Base-by-base conservation (phyloP, 176 grass and related monocot species). In the Carex myosuroides region DNA sequence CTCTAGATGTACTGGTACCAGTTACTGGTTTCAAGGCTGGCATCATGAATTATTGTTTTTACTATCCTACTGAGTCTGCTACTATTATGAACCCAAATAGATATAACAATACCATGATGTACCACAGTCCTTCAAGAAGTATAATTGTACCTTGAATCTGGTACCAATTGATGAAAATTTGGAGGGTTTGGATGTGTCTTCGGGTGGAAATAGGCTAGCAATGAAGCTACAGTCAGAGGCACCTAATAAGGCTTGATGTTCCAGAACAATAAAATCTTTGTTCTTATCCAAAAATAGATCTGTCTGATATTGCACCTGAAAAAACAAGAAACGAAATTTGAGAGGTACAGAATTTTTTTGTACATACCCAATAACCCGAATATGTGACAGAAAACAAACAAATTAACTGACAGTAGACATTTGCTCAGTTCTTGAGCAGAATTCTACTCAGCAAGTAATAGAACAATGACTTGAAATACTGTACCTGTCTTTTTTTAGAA, bases 201-300 rank as follows among this genome's bases (percentile, higher is more conserved):
- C 95, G 79, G 90, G 92, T 84, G 80, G 90, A 83, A 98, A 98
- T 88, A 98, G 86, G 82, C 69, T 93, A 37, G 92, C 91, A 88
- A 98, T 90, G 85, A 98, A 94, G 79, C 66, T 81, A 85, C 89
- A 98, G 79, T 65, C 89, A n/a, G 95, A 98, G 85, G 88, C 92
- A 88, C 85, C 85, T 84, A 98, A 89, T 69, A 98, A 85, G 30
- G 87, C 86, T 84, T 98, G 92, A 85, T 98, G 95, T 86, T 98
- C 95, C 56, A 86, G 92, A 20, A 98, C 92, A 85, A 94, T 92
- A 95, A 92, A 94, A 87, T 98, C 95, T 84, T 94, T 98, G 85
- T 98, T 98, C 87, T 98, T 98, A 79, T 94, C 95, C 80, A 98
- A 89, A 84, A 98, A 98, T 6, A 95, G 55, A 80, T 95, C 89